A percentile compares a stretch with the other conserved stretches of the same genome.
Evolutionary conservation across 1,284 basidiomycete genomes (phyloP).

Genomic region (Ganoderma lucidum): DNA sequence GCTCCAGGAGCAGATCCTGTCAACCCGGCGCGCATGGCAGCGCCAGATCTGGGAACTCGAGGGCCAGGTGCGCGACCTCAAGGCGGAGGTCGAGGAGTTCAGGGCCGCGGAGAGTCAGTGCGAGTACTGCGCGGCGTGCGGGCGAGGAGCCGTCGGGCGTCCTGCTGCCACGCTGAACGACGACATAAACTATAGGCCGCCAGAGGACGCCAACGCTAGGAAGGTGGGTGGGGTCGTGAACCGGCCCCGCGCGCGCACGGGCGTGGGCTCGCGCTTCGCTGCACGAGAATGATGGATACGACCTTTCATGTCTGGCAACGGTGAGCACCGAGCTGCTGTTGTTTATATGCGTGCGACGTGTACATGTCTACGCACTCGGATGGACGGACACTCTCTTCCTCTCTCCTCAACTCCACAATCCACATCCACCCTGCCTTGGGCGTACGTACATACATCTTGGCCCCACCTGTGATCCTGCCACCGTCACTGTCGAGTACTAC

Average conservation of each 20-base stretch:
- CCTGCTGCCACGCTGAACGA: conserved; percentile 9
- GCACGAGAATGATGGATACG: conserved; percentile 43
- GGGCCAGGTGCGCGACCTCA: conserved; percentile 74
- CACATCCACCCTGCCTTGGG: conserved; percentile 10
- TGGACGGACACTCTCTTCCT: conserved; percentile 4
- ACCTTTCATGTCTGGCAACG: conserved; percentile 5
- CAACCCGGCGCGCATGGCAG: conserved; percentile 70
- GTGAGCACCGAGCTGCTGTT: not conserved
- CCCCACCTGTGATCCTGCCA: not conserved
- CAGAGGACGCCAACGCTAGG: conserved; percentile 35
- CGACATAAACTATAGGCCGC: conserved; percentile 11
- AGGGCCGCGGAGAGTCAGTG: conserved; percentile 48
- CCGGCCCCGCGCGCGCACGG: conserved; percentile 72
- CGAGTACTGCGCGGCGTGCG: conserved; percentile 67
- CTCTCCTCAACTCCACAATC: not conserved
- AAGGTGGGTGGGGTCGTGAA: conserved; percentile 57
- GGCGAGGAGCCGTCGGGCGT: conserved; percentile 50
- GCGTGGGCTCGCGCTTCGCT: conserved; percentile 66
- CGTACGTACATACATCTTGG: conserved; percentile 15
- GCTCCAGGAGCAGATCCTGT: conserved; percentile 69
- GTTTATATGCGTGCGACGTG: conserved; percentile 14
- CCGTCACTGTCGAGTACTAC: conserved; percentile 8
- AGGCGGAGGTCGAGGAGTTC: conserved; percentile 67
- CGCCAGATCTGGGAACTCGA: conserved; percentile 79
- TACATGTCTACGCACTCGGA: not conserved